Evolutionary conservation across 1,284 basidiomycete species (phyloP).

Genomic region (Trametes pubescens): DNA sequence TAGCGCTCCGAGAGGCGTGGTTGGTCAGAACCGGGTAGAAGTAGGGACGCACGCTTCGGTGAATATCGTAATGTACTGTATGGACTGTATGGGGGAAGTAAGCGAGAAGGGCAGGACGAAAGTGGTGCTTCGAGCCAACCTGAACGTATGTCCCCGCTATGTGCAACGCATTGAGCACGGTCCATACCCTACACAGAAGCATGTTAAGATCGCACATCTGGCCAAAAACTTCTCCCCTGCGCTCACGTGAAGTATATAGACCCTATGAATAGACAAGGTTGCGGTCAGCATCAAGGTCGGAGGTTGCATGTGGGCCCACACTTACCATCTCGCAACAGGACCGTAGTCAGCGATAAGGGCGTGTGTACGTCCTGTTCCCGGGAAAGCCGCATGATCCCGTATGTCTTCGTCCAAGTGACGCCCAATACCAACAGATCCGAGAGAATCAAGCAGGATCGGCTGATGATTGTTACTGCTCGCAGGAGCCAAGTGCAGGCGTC

Average conservation of each 20-base stretch:
- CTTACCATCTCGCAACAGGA: conserved; percentile 19
- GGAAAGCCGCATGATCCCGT: conserved; percentile 22
- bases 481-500: too few species aligned
- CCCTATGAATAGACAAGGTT: neutral
- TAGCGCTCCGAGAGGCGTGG: neutral
- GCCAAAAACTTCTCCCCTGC: too few species aligned
- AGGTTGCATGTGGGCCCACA: too few species aligned
- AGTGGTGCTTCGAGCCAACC: neutral
- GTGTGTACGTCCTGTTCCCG: conserved; percentile 6
- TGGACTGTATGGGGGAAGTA: neutral
- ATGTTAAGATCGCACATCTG: neutral
- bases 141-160: conserved; percentile 8
- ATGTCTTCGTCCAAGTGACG: conserved; percentile 24
- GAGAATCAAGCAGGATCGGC: conserved; percentile 12
- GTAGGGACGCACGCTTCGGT: conserved; percentile 16
- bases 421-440: conserved; percentile 22
- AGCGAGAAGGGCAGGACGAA: neutral
- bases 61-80: conserved; percentile 15
- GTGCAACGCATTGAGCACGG: conserved; percentile 1
- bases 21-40: neutral
- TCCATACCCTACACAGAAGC: conserved; percentile 10
- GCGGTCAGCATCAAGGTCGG: neutral
- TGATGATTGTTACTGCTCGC: conserved; percentile 13
- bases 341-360: conserved; percentile 12
- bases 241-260: neutral